These are phyloP conservation scores for Crithidia fasciculata DNA, from an alignment of 208 protist genomes.

Conservation along the genomic window DNA sequence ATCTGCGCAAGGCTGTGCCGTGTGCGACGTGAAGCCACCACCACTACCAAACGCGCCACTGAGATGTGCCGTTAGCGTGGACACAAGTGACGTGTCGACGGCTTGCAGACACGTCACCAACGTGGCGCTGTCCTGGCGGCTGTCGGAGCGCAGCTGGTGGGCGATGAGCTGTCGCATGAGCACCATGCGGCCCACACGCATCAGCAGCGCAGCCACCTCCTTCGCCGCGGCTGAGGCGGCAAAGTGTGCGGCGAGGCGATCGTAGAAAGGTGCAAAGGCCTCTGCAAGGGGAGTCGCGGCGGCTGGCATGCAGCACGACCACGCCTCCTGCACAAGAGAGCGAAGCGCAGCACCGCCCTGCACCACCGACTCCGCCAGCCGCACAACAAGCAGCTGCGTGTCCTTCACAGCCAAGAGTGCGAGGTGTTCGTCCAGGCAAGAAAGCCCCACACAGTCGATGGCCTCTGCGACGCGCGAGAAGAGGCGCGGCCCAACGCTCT, in stretches of 20 bases:
- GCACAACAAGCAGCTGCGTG: conserved; percentile 66
- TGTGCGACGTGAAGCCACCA: background rate
- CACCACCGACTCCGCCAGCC: conserved; percentile 33
- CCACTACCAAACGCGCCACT: background rate
- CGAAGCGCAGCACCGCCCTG: conserved; percentile 13
- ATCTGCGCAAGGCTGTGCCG: conserved; percentile 15
- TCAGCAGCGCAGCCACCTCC: conserved; percentile 41
- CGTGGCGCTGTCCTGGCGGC: conserved; percentile 85
- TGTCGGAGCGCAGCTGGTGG: conserved; percentile 83
- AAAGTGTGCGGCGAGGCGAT: conserved; percentile 36
- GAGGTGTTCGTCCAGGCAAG: conserved; percentile 88
- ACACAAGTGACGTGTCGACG: conserved; percentile 88
- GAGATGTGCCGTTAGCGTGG: conserved; percentile 76
- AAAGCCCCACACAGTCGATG: conserved; percentile 81
- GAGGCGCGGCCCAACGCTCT: conserved; percentile 87
- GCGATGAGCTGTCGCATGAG: conserved; percentile 91
- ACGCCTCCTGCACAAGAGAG: conserved; percentile 17
- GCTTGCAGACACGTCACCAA: conserved; percentile 79
- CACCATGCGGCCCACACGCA: conserved; percentile 72
- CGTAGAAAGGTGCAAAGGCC: conserved; percentile 41
- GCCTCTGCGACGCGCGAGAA: conserved; percentile 85
- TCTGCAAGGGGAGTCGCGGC: conserved; percentile 12
- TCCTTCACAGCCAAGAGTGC: conserved; percentile 94
- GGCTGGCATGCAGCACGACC: conserved; percentile 30
- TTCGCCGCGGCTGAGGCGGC: background rate